Base-by-base conservation (phyloP, 345 rosid genomes). In the Populus euphratica region DNA sequence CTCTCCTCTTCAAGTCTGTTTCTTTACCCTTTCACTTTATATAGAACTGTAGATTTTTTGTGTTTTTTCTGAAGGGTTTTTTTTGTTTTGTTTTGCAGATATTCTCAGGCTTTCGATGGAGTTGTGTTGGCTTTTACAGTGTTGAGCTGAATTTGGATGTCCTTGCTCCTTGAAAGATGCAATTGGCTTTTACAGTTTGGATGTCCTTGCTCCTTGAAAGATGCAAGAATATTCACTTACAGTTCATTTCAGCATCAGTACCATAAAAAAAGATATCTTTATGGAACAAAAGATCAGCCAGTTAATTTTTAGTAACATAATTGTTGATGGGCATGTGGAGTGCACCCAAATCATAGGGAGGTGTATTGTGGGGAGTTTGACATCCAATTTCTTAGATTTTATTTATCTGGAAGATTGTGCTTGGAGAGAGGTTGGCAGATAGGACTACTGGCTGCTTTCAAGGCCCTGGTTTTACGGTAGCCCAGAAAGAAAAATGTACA, bases 1-100 rank as follows among this genome's bases (percentile, higher is more conserved):
- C 94, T 75, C 79, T 89, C 43, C 93, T 92, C 33, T 95, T 95
- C 91, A 88, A 87, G 98, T 93, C 81, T 77, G 75, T 74, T 78
- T 27, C 75, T n/a, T 65, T 54, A 4, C 54, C 77, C 65, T 38
- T 74, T 29, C 12, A 8, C 18, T 25, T 25, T 35, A 5, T 2
- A 8, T 66, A 59, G 31, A 17, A 9, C 41, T 27, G 11, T 17
- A 36, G 23, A n/a, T 21, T 43, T 7, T 23, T 43, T 2, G 14
- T 0, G 14, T 20, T 0, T 17, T 49, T 25, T 47, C 50, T 49
- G 16, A 36, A 2, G 17, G n/a, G n/a, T 21, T 11, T 27, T 49
- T 65, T 33, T 52, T 44, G 0, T 64, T 52, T 65, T 78, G n/a
- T 4, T 47, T 47, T 81, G 20, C 88, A 93, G 96, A 88, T 93